A percentile compares a stretch with the other conserved stretches of the same genome.
Conservation (phyloP, 1,139 yeast genomes). For the Blastobotrys illinoisensis region DNA sequence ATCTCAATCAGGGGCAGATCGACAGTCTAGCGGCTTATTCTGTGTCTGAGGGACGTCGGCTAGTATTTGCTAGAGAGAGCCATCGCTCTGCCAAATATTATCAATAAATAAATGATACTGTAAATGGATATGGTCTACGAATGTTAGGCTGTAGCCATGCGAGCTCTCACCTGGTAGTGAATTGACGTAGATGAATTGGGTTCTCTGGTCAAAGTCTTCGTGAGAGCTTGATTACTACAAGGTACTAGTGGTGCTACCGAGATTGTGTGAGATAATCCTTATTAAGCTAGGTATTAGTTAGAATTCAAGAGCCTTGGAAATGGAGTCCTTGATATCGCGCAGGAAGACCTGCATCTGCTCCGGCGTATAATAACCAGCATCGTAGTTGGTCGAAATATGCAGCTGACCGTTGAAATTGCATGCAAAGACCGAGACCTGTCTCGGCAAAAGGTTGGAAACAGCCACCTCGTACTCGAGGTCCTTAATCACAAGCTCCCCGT, state of each 20-base stretch:
- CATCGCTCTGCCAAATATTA: too few relatives aligned
- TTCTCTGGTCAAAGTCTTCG: too few relatives aligned
- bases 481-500: neutral
- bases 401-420: neutral
- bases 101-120: too few relatives aligned
- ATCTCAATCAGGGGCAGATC: neutral
- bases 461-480: neutral
- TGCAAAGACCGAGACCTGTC: neutral
- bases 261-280: neutral
- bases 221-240: too few relatives aligned
- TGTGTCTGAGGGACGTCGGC: neutral
- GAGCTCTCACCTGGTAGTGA: too few relatives aligned
- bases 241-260: neutral
- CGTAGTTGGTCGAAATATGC: neutral
- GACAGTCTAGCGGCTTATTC: neutral
- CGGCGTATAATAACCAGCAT: neutral
- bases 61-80: neutral
- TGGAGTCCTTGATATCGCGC: neutral
- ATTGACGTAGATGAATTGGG: too few relatives aligned
- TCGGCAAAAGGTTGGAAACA: neutral
- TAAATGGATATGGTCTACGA: too few relatives aligned
- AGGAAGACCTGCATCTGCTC: neutral
- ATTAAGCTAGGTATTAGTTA: neutral
- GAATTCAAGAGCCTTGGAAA: neutral
- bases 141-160: too few relatives aligned